Evolutionary conservation across 2,329 filamentous ascomycete genomes (phyloP).

Genomic region (Didymella exigua): DNA sequence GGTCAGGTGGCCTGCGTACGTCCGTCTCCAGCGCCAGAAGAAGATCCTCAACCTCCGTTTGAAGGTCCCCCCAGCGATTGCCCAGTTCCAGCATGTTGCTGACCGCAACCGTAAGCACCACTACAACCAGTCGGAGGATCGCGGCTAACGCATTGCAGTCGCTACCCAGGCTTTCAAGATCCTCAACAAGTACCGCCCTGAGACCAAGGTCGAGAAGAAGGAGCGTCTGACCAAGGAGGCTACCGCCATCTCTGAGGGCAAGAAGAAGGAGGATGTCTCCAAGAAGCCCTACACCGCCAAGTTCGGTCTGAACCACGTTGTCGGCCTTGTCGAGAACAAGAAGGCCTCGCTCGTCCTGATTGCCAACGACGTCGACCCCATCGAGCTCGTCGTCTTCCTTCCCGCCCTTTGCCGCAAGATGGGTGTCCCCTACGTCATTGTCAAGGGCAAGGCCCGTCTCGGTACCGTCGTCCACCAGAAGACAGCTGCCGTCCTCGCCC

Average conservation of each 20-base stretch:
- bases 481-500: conserved; percentile 93
- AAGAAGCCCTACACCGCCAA: conserved; percentile 99
- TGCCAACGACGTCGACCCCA: conserved; percentile 99
- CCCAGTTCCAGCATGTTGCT: conserved; percentile 97
- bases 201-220: conserved; percentile 99
- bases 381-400: conserved; percentile 99
- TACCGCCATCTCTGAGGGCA: conserved; percentile 95
- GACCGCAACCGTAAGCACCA: conserved; percentile 46
- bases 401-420: conserved; percentile 99
- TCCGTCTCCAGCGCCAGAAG: conserved; percentile 92
- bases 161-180: conserved; percentile 98
- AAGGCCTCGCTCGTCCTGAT: conserved; percentile 98
- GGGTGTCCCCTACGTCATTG: conserved; percentile 95
- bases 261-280: conserved; percentile 98
- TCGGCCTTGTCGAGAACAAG: conserved; percentile 75
- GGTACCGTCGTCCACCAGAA: conserved; percentile 99
- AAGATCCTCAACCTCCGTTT: conserved; percentile 98
- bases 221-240: conserved; percentile 98
- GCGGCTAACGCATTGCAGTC: conserved; percentile 48
- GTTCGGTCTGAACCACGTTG: conserved; percentile 99
- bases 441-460: conserved; percentile 99
- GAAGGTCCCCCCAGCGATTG: conserved; percentile 96
- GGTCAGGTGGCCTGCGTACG: conserved; percentile 96
- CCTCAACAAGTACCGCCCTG: conserved; percentile 99
- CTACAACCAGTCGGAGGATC: conserved; percentile 62